Conservation (phyloP, 257 asterid species). For the Lavandula angustifolia region DNA sequence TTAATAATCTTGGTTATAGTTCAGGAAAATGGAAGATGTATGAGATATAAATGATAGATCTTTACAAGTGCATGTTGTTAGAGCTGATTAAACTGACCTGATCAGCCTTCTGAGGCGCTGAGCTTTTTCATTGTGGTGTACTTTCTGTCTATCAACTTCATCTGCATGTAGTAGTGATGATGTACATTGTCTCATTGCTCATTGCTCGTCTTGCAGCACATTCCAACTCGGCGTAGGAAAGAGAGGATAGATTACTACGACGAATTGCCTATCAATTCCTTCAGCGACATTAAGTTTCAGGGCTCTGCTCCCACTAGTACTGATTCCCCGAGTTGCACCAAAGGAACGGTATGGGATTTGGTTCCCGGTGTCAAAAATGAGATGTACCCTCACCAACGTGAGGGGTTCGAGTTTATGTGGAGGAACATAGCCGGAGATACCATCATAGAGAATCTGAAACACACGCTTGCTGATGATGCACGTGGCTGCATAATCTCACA, state of each 20-base stretch:
- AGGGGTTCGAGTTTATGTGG: constrained; percentile 78
- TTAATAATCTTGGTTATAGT: neutral
- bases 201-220: constrained; percentile 38
- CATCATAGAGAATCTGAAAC: constrained; percentile 41
- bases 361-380: constrained; percentile 42
- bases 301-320: constrained; percentile 24
- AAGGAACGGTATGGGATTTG: constrained; percentile 68
- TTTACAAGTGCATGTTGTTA: neutral
- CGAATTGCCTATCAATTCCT: constrained; percentile 22
- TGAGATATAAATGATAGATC: neutral
- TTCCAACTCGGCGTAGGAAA: constrained; percentile 24
- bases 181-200: neutral
- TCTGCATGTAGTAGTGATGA: too few species aligned
- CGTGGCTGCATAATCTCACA: constrained; percentile 88
- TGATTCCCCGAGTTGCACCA: neutral
- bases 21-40: neutral
- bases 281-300: constrained; percentile 27
- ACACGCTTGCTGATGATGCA: constrained; percentile 35
- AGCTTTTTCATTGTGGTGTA: too few species aligned
- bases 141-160: too few species aligned
- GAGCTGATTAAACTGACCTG: too few species aligned
- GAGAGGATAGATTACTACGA: constrained; percentile 31
- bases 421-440: constrained; percentile 65
- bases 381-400: constrained; percentile 72
- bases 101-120: too few species aligned